phyloP scores from a whole-genome alignment of 768 basidiomycete species.

The Suillus bovinus region DNA sequence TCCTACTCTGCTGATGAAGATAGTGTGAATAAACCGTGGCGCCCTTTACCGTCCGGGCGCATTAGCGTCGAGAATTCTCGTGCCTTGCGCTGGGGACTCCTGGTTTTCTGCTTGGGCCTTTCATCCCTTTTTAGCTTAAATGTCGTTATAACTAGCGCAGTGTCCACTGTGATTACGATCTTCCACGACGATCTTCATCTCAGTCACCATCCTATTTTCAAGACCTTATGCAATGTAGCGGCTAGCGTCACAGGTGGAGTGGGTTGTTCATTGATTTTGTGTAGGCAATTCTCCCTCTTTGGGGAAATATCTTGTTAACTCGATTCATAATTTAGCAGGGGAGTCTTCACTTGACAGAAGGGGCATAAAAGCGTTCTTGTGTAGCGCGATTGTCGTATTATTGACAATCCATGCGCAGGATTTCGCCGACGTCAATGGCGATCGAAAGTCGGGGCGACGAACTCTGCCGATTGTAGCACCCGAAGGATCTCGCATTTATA shows the following conservation, averaged over 20 bases:
- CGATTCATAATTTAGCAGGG: not conserved
- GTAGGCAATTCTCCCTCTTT: no score
- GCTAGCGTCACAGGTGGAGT: conserved; percentile 36
- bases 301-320: not conserved
- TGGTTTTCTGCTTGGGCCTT: conserved; percentile 27
- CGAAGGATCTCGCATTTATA: conserved; percentile 17
- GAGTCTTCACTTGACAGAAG: not conserved
- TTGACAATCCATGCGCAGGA: conserved; percentile 41
- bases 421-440: conserved; percentile 34
- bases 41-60: conserved; percentile 39
- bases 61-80: conserved; percentile 24
- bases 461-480: conserved; percentile 31
- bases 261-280: conserved; percentile 34
- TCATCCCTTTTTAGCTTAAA: conserved; percentile 21
- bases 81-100: conserved; percentile 34
- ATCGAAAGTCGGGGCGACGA: conserved; percentile 28
- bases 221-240: conserved; percentile 33
- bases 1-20: conserved; percentile 29
- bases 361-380: conserved; percentile 11
- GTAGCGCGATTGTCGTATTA: conserved; percentile 30
- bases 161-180: conserved; percentile 23
- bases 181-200: conserved; percentile 33
- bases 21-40: conserved; percentile 34
- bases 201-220: conserved; percentile 25
- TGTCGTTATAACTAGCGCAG: conserved; percentile 20